Conservation (phyloP, 2,329 filamentous ascomycete genomes). For the Endocalyx cinctus region DNA sequence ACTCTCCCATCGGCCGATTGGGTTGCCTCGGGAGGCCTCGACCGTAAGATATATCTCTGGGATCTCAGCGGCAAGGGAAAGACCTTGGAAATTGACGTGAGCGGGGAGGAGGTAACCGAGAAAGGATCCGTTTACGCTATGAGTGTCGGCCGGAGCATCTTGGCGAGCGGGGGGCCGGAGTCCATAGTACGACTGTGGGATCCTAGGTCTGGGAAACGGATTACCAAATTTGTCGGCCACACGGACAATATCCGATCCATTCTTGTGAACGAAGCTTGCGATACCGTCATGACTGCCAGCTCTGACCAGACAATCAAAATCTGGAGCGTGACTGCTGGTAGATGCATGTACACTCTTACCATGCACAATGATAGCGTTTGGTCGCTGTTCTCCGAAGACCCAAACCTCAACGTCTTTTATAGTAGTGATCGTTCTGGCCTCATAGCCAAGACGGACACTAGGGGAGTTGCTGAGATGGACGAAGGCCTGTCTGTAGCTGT, state of each 20-base stretch:
- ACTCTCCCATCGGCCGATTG: slow-evolving; percentile 68
- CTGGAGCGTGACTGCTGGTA: slow-evolving; percentile 91
- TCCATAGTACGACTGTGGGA: slow-evolving; percentile 93
- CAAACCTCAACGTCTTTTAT: slow-evolving; percentile 84
- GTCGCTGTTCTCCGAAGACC: slow-evolving; percentile 88
- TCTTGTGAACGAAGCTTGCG: slow-evolving; percentile 80
- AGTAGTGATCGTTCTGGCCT: slow-evolving; percentile 88
- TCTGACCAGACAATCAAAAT: slow-evolving; percentile 97
- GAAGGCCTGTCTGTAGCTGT: slow-evolving; percentile 88
- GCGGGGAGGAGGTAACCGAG: slow-evolving; percentile 74
- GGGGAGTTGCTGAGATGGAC: slow-evolving; percentile 68
- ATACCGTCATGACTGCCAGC: slow-evolving; percentile 89
- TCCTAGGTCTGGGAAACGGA: slow-evolving; percentile 76
- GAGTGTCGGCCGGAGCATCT: slow-evolving; percentile 70
- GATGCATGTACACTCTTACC: slow-evolving; percentile 96
- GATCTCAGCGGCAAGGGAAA: slow-evolving; percentile 85
- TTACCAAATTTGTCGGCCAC: slow-evolving; percentile 96
- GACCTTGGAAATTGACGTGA: slow-evolving; percentile 78
- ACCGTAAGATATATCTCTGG: slow-evolving; percentile 90
- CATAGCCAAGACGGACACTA: slow-evolving; percentile 93
- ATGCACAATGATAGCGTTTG: slow-evolving; percentile 99
- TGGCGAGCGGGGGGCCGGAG: slow-evolving; percentile 91
- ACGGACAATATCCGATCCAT: slow-evolving; percentile 92
- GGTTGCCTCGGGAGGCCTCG: slow-evolving; percentile 91
- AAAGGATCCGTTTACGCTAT: slow-evolving; percentile 96